Conservation (phyloP, 768 basidiomycete species). For the Grammothele lineata region DNA sequence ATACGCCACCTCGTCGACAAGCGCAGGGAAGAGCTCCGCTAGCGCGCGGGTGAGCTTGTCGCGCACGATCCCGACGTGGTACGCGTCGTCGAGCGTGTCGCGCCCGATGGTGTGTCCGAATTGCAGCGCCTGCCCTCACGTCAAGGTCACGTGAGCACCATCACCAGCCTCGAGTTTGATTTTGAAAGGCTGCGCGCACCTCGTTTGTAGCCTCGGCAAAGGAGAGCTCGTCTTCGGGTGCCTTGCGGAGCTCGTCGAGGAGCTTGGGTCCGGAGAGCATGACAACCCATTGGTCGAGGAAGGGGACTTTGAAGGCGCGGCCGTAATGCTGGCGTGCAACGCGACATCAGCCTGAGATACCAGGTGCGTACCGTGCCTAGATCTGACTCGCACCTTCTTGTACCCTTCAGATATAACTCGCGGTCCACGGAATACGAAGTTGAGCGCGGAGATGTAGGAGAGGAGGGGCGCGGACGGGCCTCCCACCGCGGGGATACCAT, state of each 20-base stretch:
- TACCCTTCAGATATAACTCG: constrained; percentile 29
- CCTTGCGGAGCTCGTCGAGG: constrained; percentile 47
- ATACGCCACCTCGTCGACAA: constrained; percentile 20
- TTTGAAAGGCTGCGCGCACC: no score
- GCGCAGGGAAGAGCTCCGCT: constrained; percentile 13
- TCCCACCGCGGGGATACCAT: constrained; percentile 30
- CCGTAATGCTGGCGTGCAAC: constrained; percentile 11
- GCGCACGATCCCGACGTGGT: constrained; percentile 19
- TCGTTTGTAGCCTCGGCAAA: constrained; percentile 35
- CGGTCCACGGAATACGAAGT: constrained; percentile 20
- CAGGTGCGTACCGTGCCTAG: no score
- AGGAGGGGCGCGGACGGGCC: constrained; percentile 29
- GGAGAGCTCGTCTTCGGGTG: constrained; percentile 42
- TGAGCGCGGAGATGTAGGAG: constrained; percentile 28
- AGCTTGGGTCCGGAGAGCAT: constrained; percentile 37
- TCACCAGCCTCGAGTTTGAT: constrained; percentile 1
- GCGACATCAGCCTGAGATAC: neutral
- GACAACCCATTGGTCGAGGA: constrained; percentile 42
- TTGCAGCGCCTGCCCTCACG: constrained; percentile 19
- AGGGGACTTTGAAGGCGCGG: constrained; percentile 38
- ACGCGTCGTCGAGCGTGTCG: constrained; percentile 6
- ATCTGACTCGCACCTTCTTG: neutral
- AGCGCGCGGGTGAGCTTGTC: constrained; percentile 25
- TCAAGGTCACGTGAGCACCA: no score
- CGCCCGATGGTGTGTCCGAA: constrained; percentile 31